A percentile compares a stretch with the other conserved stretches of the same genome.
phyloP scores from a whole-genome alignment of 257 asterid genomes.

The Solanum bulbocastanum region DNA sequence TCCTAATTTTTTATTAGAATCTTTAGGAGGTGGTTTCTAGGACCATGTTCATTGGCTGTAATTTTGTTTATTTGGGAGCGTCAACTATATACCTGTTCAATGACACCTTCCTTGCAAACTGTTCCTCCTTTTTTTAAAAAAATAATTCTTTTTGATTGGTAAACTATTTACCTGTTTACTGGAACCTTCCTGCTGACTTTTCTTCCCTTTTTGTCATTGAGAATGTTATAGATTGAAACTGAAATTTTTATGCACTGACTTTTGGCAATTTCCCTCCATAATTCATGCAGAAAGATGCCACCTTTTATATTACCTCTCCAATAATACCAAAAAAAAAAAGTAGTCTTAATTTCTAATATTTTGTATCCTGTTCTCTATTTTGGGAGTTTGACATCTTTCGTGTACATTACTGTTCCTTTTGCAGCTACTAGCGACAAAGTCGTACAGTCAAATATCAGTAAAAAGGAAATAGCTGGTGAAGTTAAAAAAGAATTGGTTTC shows the following conservation, averaged over 20 bases:
- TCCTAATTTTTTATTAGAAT: background rate
- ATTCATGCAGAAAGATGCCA: constrained; percentile 27
- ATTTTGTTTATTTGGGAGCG: background rate
- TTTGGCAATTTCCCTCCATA: background rate
- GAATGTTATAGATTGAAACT: background rate
- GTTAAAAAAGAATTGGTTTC: constrained; percentile 24
- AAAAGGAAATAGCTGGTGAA: constrained; percentile 16
- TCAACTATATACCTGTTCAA: background rate
- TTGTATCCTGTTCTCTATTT: background rate
- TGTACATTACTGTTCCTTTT: background rate
- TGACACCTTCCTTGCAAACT: background rate
- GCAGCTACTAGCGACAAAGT: constrained; percentile 8
- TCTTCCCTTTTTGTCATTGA: background rate
- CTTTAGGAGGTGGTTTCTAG: background rate
- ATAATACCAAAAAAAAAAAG: constrained; percentile 26
- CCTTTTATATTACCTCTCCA: constrained; percentile 28
- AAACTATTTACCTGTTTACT: background rate
- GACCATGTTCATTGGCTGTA: background rate
- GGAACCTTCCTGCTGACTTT: background rate
- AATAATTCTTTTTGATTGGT: background rate
- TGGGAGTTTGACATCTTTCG: constrained; percentile 9
- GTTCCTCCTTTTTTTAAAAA: background rate
- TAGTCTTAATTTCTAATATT: background rate
- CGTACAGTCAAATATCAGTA: constrained; percentile 20
- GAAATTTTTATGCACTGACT: background rate